Evolutionary conservation across 2,329 filamentous ascomycete genomes (phyloP).

Genomic region (Cephalotrichum gorgonifer): DNA sequence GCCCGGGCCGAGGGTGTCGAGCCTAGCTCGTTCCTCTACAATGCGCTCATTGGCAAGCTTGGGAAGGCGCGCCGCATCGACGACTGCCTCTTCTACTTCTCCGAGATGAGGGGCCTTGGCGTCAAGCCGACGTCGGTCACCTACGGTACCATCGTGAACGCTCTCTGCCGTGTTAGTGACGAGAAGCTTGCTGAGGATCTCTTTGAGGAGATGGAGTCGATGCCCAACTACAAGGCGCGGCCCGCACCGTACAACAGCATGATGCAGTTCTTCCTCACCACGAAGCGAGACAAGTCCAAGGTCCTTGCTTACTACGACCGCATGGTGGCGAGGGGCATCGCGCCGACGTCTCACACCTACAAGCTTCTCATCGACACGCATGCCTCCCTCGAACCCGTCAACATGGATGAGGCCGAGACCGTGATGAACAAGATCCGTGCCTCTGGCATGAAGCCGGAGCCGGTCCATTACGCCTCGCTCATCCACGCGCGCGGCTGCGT

Average conservation of each 20-base stretch:
- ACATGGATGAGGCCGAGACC: slow-evolving; percentile 79
- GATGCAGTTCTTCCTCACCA: slow-evolving; percentile 98
- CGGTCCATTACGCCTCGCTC: slow-evolving; percentile 89
- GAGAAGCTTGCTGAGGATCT: slow-evolving; percentile 96
- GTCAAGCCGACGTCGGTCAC: slow-evolving; percentile 96
- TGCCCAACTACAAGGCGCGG: slow-evolving; percentile 97
- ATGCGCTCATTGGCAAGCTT: slow-evolving; percentile 94
- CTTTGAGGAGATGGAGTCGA: slow-evolving; percentile 98
- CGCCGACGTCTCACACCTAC: slow-evolving; percentile 90
- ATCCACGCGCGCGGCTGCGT: slow-evolving; percentile 96
- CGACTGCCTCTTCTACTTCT: slow-evolving; percentile 96
- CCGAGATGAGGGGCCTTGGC: slow-evolving; percentile 86
- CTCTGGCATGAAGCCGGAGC: slow-evolving; percentile 68
- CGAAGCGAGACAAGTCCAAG: slow-evolving; percentile 91
- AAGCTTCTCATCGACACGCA: slow-evolving; percentile 95
- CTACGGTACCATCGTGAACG: slow-evolving; percentile 96
- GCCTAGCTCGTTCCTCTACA: slow-evolving; percentile 95
- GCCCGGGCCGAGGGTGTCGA: slow-evolving; percentile 90
- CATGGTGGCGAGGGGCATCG: slow-evolving; percentile 79
- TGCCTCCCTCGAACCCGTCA: slow-evolving; percentile 81
- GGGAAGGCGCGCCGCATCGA: slow-evolving; percentile 97
- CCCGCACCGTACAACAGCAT: slow-evolving; percentile 97
- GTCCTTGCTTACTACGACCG: slow-evolving; percentile 90
- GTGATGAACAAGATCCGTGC: slow-evolving; percentile 70
- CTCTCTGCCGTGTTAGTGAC: slow-evolving; percentile 90